Percentiles rank a stretch among this genome's conserved stretches.
These are phyloP conservation scores for Spiromastix sp. DNA, from an alignment of 2,329 filamentous ascomycete genomes.

Conservation along the genomic window DNA sequence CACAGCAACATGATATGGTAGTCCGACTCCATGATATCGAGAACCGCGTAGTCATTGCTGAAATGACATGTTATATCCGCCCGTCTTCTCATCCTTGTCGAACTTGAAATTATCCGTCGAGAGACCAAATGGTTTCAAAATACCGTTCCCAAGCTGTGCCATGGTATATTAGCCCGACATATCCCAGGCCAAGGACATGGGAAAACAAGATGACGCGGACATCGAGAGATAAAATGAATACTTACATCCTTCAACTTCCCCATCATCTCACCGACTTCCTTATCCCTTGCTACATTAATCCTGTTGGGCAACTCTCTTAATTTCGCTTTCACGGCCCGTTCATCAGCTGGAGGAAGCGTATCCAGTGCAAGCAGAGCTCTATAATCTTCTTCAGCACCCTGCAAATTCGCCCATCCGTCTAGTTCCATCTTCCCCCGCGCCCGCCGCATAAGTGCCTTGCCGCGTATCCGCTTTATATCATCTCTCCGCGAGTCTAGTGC, in stretches of 20 bases:
- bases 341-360: conserved; percentile 57
- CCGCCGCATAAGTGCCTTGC: conserved; percentile 72
- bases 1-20: no score
- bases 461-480: conserved; percentile 66
- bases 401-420: conserved; percentile 68
- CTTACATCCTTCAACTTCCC: conserved; percentile 75
- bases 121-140: conserved; percentile 85
- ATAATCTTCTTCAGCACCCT: conserved; percentile 74
- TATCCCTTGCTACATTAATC: conserved; percentile 69
- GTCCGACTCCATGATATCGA: no score
- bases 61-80: conserved; percentile 93
- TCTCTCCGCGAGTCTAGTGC: conserved; percentile 39
- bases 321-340: conserved; percentile 56
- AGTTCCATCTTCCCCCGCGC: conserved; percentile 62
- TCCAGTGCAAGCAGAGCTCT: conserved; percentile 49
- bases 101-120: conserved; percentile 94
- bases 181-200: no score
- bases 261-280: conserved; percentile 95
- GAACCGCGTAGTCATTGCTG: no score
- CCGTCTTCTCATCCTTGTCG: conserved; percentile 77
- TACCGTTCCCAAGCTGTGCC: conserved; percentile 66
- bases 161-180: no score
- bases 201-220: neutral
- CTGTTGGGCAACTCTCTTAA: conserved; percentile 55
- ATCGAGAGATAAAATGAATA: no score